Conservation (phyloP, 176 grass and related monocot genomes). For the Carex littledalei region DNA sequence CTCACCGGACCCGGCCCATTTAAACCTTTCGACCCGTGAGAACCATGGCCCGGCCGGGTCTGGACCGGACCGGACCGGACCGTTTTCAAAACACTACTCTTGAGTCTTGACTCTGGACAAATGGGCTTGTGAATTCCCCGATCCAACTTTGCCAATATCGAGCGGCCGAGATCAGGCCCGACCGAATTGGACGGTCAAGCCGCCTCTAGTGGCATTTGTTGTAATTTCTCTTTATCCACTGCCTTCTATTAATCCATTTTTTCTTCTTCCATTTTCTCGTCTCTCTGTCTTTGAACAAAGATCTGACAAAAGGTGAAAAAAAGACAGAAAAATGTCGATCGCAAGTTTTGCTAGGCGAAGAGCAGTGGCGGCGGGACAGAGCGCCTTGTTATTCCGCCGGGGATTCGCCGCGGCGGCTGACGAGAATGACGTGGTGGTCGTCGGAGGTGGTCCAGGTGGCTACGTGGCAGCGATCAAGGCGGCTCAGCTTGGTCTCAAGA, state of each 20-base stretch:
- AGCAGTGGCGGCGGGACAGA: slow-evolving; percentile 33
- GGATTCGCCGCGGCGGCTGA: slow-evolving; percentile 51
- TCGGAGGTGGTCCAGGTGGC: slow-evolving; percentile 80
- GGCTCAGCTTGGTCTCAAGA: slow-evolving; percentile 77
- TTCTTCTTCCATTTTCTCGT: slow-evolving; percentile 8
- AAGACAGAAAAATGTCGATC: slow-evolving; percentile 53
- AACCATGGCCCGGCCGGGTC: too few species aligned
- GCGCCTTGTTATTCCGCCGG: slow-evolving; percentile 30
- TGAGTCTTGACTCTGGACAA: background rate
- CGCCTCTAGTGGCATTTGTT: slow-evolving; percentile 8
- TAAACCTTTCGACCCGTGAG: too few species aligned
- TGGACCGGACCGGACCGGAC: too few species aligned
- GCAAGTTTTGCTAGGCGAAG: slow-evolving; percentile 60
- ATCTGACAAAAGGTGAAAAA: background rate
- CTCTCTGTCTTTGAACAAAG: slow-evolving; percentile 27
- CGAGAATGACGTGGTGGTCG: slow-evolving; percentile 82
- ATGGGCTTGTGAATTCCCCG: background rate
- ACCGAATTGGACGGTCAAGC: slow-evolving; percentile 15
- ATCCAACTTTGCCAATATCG: background rate
- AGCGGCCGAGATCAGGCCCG: background rate
- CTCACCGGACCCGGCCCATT: too few species aligned
- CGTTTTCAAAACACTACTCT: too few species aligned
- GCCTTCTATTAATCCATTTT: background rate
- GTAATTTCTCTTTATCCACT: slow-evolving; percentile 5
- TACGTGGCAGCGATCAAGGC: slow-evolving; percentile 94